Conservation (phyloP, 345 rosid genomes). For the Garcia nutans region DNA sequence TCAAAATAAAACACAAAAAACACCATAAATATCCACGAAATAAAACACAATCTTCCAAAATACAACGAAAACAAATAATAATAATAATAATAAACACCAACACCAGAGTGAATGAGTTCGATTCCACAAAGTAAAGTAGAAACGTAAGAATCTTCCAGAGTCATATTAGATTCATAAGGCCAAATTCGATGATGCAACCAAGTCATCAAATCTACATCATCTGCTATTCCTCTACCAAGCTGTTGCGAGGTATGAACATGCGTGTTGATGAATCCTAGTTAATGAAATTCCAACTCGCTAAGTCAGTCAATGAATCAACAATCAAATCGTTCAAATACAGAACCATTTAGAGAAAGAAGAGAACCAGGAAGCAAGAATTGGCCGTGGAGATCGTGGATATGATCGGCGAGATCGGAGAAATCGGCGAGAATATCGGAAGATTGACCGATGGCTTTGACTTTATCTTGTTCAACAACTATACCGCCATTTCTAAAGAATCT, state of each 20-base stretch:
- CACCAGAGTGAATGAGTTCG: slow-evolving; percentile 68
- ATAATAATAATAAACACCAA: slow-evolving; percentile 17
- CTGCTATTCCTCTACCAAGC: slow-evolving; percentile 69
- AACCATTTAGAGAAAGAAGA: not conserved
- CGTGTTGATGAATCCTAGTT: slow-evolving; percentile 56
- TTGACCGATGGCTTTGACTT: slow-evolving; percentile 56
- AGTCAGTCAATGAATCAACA: not conserved
- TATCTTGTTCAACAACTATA: slow-evolving; percentile 39
- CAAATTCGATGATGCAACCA: slow-evolving; percentile 68
- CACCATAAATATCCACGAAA: not conserved
- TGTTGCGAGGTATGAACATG: slow-evolving; percentile 76
- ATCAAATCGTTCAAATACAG: not conserved
- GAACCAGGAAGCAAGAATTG: slow-evolving; percentile 61
- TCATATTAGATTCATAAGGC: slow-evolving; percentile 73
- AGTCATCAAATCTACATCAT: slow-evolving; percentile 60
- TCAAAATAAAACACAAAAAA: not conserved
- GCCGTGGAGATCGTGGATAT: slow-evolving; percentile 51
- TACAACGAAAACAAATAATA: too few relatives aligned
- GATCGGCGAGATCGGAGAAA: slow-evolving; percentile 37
- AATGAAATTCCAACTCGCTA: not conserved
- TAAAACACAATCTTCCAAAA: not conserved
- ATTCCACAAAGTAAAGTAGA: slow-evolving; percentile 67
- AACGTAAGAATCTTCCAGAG: slow-evolving; percentile 58
- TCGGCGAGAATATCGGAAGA: slow-evolving; percentile 42
- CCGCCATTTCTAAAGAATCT: slow-evolving; percentile 57